Evolutionary conservation across 1,139 yeast genomes (phyloP), one percentile per base, ranked within the genome.

Genomic region (Arxiozyma heterogenica): DNA sequence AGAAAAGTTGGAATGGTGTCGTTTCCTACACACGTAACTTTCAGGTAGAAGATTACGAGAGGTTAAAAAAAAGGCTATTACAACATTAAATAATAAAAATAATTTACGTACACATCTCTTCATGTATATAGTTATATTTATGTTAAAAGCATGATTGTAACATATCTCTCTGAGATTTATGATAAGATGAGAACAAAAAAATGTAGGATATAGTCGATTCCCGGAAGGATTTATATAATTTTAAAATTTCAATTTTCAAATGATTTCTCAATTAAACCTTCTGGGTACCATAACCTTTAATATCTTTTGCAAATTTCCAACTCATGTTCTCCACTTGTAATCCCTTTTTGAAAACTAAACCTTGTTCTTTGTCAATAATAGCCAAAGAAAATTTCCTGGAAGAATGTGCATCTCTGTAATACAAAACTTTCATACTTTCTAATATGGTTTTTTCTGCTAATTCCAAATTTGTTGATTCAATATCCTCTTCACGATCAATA

Each of bases 321-420:
- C 83, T 83, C 84, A 87, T 91, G 64, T 81, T 64, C 51, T 71
- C 79, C 65, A 82, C 84, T 59, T 86, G 81, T 60, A 86, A 75
- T 59, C 82, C 77, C 70, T 83, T 82, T 65, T 85, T 87, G 62
- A 86, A 75, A 54, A 75, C 77, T 58, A 89, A 78, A 43, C 82
- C 82, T 50, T 79, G 76, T 38, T 74, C 76, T 55, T 80, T 83
- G 51, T 81, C 78, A 57, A 93, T 77, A n/a, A 91, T 82, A 15
- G 93, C 94, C 63, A 93, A 72, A 0, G 93, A 79, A 72, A 85
- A 94, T 66, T 83, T 84, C 70, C 93, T 95, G 59, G 88, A 75
- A 21, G 96, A 86, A 66, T 98, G 83, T 2, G 98, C 98, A 69
- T 94, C 99, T 71, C 99, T 82, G 76, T 94, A 94, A 71, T 84